Evolutionary conservation across 257 asterid genomes (phyloP).

Genomic region (Nicotiana attenuata): DNA sequence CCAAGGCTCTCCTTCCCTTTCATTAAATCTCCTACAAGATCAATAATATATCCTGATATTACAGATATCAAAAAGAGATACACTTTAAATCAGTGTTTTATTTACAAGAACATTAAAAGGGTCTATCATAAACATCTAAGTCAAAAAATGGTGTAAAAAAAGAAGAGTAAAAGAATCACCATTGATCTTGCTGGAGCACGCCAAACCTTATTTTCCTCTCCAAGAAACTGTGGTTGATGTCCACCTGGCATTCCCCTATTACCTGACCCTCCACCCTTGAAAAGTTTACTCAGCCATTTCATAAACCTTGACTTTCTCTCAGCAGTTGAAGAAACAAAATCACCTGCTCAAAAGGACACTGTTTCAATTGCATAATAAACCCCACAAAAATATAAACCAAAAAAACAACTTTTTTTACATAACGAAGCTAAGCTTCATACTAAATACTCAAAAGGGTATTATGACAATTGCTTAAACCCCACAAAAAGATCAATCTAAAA

Average conservation of each 20-base stretch:
- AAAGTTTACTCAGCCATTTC: slow-evolving; percentile 86
- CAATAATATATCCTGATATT: not conserved
- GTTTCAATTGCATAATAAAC: not conserved
- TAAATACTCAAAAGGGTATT: no score
- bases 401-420: not conserved
- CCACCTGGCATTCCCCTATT: slow-evolving; percentile 33
- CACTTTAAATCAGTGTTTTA: not conserved
- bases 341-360: slow-evolving; percentile 34
- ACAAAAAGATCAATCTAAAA: slow-evolving; percentile 19
- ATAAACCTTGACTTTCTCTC: slow-evolving; percentile 82
- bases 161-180: slow-evolving; percentile 29
- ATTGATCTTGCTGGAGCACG: slow-evolving; percentile 65
- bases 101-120: not conserved
- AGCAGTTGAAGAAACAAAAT: slow-evolving; percentile 56
- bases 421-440: slow-evolving; percentile 8
- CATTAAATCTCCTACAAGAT: not conserved
- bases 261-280: slow-evolving; percentile 49
- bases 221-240: slow-evolving; percentile 65
- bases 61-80: not conserved
- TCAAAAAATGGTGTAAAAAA: not conserved
- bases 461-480: slow-evolving; percentile 37
- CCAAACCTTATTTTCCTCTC: slow-evolving; percentile 84
- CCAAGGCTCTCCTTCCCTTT: not conserved
- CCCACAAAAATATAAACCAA: slow-evolving; percentile 8
- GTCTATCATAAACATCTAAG: not conserved